A percentile compares a stretch with the other conserved stretches of the same genome.
Conservation (phyloP, 1,284 basidiomycete species). For the Ceratobasidium sp. region DNA sequence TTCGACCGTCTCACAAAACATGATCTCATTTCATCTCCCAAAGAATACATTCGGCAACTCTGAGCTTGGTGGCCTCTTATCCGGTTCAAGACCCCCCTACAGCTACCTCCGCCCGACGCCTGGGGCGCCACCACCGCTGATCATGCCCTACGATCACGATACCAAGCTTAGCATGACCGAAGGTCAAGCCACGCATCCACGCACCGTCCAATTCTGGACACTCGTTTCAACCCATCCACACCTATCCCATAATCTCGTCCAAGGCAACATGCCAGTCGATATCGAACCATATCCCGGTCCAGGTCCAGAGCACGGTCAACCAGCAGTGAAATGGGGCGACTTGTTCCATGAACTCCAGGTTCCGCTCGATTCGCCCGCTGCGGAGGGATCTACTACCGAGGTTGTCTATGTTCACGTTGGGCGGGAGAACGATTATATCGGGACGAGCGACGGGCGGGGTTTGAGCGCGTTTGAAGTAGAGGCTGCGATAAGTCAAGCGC, state of each 20-base stretch:
- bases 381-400: not conserved
- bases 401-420: not conserved
- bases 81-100: not conserved
- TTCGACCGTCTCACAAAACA: not conserved
- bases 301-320: no score
- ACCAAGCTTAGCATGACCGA: no score
- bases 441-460: not conserved
- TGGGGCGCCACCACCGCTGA: not conserved
- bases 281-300: constrained; percentile 27
- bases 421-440: constrained; percentile 10
- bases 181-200: not conserved
- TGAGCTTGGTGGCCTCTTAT: constrained; percentile 9
- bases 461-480: not conserved
- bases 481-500: not conserved
- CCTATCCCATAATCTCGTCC: not conserved
- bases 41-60: constrained; percentile 24
- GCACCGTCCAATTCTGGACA: constrained; percentile 19
- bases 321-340: no score
- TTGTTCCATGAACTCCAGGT: no score
- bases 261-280: not conserved
- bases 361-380: not conserved
- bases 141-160: no score
- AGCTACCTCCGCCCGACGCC: constrained; percentile 21
- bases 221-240: constrained; percentile 30
- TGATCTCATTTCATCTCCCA: not conserved